A percentile compares a stretch with the other conserved stretches of the same genome.
Evolutionary conservation across 352 stramenopile species (phyloP).

Genomic region (Phytophthora macrochlamydospora): DNA sequence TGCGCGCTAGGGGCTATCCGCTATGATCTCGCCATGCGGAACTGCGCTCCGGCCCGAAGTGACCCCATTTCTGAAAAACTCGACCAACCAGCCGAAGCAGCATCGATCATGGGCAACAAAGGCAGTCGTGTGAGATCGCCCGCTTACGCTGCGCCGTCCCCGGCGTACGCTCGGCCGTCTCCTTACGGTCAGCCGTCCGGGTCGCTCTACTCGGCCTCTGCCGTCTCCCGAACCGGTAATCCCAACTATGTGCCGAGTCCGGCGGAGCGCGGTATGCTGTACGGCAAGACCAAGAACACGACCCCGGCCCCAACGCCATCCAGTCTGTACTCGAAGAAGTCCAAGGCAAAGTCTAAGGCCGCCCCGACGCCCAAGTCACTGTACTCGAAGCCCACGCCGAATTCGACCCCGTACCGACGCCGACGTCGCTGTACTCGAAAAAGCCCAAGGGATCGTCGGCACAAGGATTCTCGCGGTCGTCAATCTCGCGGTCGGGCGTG

Average conservation of each 20-base stretch:
- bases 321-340: conserved; percentile 29
- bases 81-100: conserved; percentile 5
- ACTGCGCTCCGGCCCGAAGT: conserved; percentile 9
- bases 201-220: conserved; percentile 31
- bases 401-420: conserved; percentile 26
- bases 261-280: conserved; percentile 31
- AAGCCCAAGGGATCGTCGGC: conserved; percentile 18
- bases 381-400: conserved; percentile 28
- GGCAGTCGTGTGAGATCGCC: conserved; percentile 23
- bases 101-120: conserved; percentile 32
- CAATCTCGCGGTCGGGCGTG: conserved; percentile 20
- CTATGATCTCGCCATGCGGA: conserved; percentile 5
- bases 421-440: conserved; percentile 36
- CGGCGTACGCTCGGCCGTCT: conserved; percentile 20
- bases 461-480: conserved; percentile 29
- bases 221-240: conserved; percentile 10
- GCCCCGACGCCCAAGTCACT: conserved; percentile 21
- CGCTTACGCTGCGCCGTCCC: conserved; percentile 22
- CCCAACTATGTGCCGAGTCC: conserved; percentile 26
- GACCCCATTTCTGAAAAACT: conserved; percentile 19
- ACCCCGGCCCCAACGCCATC: conserved; percentile 19
- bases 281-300: conserved; percentile 30
- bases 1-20: conserved; percentile 3
- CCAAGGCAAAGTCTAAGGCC: neutral
- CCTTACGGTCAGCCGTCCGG: conserved; percentile 18